Conservation (phyloP, 2,329 filamentous ascomycete species). For the Cladosporium oxysporum region DNA sequence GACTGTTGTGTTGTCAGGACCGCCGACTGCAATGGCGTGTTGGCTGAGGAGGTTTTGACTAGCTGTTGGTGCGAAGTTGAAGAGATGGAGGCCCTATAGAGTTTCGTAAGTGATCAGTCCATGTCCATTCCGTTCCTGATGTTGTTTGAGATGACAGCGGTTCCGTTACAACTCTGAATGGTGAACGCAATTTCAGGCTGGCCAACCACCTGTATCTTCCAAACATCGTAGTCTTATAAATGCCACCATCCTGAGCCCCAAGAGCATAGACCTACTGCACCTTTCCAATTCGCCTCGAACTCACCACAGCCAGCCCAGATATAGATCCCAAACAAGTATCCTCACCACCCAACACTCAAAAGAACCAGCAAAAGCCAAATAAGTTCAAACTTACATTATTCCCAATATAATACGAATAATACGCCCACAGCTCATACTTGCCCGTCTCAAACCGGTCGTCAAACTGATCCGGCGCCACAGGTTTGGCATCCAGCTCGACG, state of each 20-base stretch:
- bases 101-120: background rate
- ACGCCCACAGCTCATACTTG: conserved; percentile 53
- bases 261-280: too few relatives aligned
- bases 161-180: too few relatives aligned
- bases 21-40: conserved; percentile 51
- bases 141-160: background rate
- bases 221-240: background rate
- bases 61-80: conserved; percentile 66
- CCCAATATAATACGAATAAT: conserved; percentile 62
- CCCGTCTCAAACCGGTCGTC: conserved; percentile 55
- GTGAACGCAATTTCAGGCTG: background rate
- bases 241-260: too few relatives aligned
- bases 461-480: conserved; percentile 56
- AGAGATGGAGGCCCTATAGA: conserved; percentile 44
- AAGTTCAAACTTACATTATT: conserved; percentile 50
- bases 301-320: background rate
- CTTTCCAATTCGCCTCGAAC: too few relatives aligned
- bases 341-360: background rate
- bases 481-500: conserved; percentile 40
- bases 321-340: background rate
- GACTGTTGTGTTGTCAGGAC: conserved; percentile 51
- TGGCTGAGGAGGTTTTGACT: conserved; percentile 66
- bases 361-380: background rate
- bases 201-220: background rate
- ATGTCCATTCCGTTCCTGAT: background rate